phyloP scores from a whole-genome alignment of 2,329 filamentous ascomycete genomes.

The Penicillium palitans region DNA sequence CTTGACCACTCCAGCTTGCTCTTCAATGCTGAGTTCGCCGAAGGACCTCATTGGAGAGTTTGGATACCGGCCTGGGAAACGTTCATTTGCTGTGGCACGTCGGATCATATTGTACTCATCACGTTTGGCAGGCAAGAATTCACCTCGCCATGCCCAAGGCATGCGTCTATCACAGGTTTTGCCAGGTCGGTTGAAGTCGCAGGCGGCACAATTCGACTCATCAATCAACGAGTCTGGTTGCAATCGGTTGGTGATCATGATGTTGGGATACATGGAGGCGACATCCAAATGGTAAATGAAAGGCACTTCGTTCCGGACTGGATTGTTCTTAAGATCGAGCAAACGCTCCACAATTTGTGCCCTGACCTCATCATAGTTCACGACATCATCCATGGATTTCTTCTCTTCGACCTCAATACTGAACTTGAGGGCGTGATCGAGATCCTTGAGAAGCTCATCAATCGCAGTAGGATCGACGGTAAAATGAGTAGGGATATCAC shows the following conservation, averaged over 20 bases:
- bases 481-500: slow-evolving; percentile 94
- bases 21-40: slow-evolving; percentile 75
- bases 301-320: slow-evolving; percentile 80
- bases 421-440: slow-evolving; percentile 87
- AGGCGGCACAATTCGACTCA: slow-evolving; percentile 93
- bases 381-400: slow-evolving; percentile 74
- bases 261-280: slow-evolving; percentile 99
- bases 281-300: slow-evolving; percentile 98
- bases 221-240: slow-evolving; percentile 99
- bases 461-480: slow-evolving; percentile 84
- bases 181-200: slow-evolving; percentile 95
- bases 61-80: slow-evolving; percentile 76
- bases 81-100: slow-evolving; percentile 85
- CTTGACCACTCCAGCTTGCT: slow-evolving; percentile 76
- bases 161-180: slow-evolving; percentile 94
- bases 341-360: slow-evolving; percentile 74
- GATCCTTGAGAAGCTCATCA: slow-evolving; percentile 80
- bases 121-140: slow-evolving; percentile 91
- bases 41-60: slow-evolving; percentile 72
- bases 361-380: slow-evolving; percentile 82
- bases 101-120: slow-evolving; percentile 99
- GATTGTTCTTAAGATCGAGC: slow-evolving; percentile 72
- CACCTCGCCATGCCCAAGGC: slow-evolving; percentile 97
- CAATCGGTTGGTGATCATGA: slow-evolving; percentile 98
- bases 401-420: slow-evolving; percentile 82